Evolutionary conservation across 805 yeast genomes (phyloP).

Genomic region (Wickerhamiella alocasiicola): DNA sequence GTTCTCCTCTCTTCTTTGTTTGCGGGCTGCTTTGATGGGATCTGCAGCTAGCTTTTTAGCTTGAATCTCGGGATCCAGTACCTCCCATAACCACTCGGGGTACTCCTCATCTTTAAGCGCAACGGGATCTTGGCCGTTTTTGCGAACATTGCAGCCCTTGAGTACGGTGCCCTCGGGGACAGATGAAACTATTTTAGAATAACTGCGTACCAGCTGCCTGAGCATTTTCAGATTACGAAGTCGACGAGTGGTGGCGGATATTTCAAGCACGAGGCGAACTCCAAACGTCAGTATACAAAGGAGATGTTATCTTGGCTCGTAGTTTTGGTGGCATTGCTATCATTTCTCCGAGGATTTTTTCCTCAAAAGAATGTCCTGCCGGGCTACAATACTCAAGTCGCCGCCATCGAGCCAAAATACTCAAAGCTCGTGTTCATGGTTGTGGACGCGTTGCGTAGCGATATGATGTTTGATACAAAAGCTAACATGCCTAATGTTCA

Average conservation of each 20-base stretch:
- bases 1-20: slow-evolving; percentile 54
- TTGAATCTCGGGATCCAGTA: slow-evolving; percentile 57
- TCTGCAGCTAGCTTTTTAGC: slow-evolving; percentile 42
- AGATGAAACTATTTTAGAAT: slow-evolving; percentile 31
- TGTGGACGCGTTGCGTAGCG: slow-evolving; percentile 86
- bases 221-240: neutral
- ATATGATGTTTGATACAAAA: slow-evolving; percentile 55
- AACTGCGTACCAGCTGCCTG: slow-evolving; percentile 2
- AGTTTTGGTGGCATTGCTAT: slow-evolving; percentile 37
- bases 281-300: no score
- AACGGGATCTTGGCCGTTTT: slow-evolving; percentile 73
- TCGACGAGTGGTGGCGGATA: neutral
- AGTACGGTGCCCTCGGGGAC: slow-evolving; percentile 35
- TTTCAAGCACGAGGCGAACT: no score
- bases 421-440: slow-evolving; percentile 67
- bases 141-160: slow-evolving; percentile 66
- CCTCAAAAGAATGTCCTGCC: slow-evolving; percentile 74
- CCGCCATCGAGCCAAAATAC: slow-evolving; percentile 35
- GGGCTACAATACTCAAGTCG: slow-evolving; percentile 31
- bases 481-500: slow-evolving; percentile 65
- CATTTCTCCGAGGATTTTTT: slow-evolving; percentile 76
- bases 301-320: slow-evolving; percentile 8
- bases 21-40: slow-evolving; percentile 57
- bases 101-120: slow-evolving; percentile 82
- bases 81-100: slow-evolving; percentile 90